These are phyloP conservation scores for Monosporozyma yasuniensis DNA, from an alignment of 805 yeast genomes.

Conservation along the genomic window DNA sequence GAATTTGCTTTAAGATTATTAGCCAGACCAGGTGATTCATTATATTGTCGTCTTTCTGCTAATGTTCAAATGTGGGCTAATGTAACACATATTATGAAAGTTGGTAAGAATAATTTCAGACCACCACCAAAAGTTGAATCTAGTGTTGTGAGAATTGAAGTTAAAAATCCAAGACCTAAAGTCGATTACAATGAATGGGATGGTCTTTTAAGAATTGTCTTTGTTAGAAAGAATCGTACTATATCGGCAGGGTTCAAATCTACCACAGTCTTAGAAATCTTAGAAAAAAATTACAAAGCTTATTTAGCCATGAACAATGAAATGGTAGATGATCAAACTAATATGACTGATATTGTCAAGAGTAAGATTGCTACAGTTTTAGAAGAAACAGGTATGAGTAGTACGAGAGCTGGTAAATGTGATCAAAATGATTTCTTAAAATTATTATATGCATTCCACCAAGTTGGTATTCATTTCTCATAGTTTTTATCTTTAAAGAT, in stretches of 20 bases:
- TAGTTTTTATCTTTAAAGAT: too few relatives aligned
- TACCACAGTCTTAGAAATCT: conserved; percentile 62
- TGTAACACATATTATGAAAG: conserved; percentile 96
- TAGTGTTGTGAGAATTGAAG: conserved; percentile 87
- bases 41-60: conserved; percentile 88
- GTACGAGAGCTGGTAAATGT: conserved; percentile 85
- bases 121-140: conserved; percentile 99
- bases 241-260: conserved; percentile 89
- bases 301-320: conserved; percentile 46
- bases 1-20: conserved; percentile 89
- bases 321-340: conserved; percentile 36
- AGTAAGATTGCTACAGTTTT: conserved; percentile 66
- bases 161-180: conserved; percentile 88
- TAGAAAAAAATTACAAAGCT: conserved; percentile 83
- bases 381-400: conserved; percentile 68
- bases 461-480: conserved; percentile 94
- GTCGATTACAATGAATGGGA: conserved; percentile 96
- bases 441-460: conserved; percentile 85
- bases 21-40: conserved; percentile 93
- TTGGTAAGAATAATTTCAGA: conserved; percentile 89
- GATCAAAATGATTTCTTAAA: conserved; percentile 91
- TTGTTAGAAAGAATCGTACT: conserved; percentile 89
- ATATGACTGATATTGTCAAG: conserved; percentile 42
- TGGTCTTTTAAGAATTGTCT: conserved; percentile 82
- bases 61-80: conserved; percentile 99